These are phyloP conservation scores for Acorus calamus DNA, from an alignment of 106 monocot species.

Conservation along the genomic window DNA sequence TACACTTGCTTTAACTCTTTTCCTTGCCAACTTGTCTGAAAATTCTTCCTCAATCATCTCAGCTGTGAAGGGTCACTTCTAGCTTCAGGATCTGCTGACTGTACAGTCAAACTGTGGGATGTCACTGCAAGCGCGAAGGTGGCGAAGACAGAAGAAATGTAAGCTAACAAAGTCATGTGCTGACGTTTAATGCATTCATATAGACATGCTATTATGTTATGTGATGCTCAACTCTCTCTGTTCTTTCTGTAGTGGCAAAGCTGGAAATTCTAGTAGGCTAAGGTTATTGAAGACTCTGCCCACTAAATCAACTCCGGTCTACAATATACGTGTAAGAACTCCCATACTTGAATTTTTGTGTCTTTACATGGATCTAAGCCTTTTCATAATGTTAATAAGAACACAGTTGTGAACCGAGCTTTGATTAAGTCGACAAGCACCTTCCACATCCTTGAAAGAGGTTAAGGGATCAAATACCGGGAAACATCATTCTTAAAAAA, in stretches of 20 bases:
- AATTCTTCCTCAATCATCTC: conserved; percentile 4
- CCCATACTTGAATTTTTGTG: not conserved
- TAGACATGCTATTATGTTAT: no score
- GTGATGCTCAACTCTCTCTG: not conserved
- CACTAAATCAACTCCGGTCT: conserved; percentile 86
- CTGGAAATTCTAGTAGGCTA: conserved; percentile 43
- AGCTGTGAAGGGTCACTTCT: conserved; percentile 88
- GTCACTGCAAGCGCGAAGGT: conserved; percentile 72
- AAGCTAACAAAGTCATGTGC: conserved; percentile 2
- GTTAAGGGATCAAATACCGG: no score
- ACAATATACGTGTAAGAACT: conserved; percentile 44
- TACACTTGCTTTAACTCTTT: no score
- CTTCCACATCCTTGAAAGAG: not conserved
- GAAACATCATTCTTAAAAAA: no score
- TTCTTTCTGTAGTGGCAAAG: conserved; percentile 33
- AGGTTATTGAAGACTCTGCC: conserved; percentile 75
- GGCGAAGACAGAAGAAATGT: conserved; percentile 66
- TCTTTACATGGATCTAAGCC: not conserved
- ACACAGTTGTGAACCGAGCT: no score
- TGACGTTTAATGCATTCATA: no score
- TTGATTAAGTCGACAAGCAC: no score
- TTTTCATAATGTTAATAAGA: not conserved
- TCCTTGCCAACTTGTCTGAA: not conserved
- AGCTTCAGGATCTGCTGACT: conserved; percentile 91
- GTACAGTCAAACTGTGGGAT: conserved; percentile 91